Evolutionary conservation across 2,329 filamentous ascomycete species (phyloP).

Genomic region (Xylariales sp.): DNA sequence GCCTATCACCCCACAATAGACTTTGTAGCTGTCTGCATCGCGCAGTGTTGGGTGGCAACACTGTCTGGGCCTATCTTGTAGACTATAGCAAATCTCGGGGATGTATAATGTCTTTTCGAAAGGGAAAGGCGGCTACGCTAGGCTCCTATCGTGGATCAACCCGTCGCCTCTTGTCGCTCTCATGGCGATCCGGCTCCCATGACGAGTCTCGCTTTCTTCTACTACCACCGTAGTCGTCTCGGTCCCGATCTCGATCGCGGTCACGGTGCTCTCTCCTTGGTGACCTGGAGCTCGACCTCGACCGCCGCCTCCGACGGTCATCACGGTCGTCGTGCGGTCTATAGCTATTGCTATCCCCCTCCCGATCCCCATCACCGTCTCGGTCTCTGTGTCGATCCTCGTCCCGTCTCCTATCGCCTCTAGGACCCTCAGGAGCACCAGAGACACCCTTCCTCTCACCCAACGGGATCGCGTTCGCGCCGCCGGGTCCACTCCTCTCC

Average conservation of each 20-base stretch:
- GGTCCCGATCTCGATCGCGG: conserved; percentile 14
- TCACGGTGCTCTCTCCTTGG: conserved; percentile 35
- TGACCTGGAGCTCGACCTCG: conserved; percentile 49
- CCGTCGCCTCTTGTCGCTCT: conserved; percentile 55
- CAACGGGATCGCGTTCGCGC: conserved; percentile 67
- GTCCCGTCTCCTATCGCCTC: conserved; percentile 18
- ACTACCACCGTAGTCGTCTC: conserved; percentile 40
- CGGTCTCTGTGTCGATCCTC: conserved; percentile 19
- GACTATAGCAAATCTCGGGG: too few species aligned
- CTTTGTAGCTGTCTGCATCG: too few species aligned
- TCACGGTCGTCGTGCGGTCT: conserved; percentile 19
- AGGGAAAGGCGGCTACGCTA: too few species aligned
- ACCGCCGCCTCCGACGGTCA: conserved; percentile 29
- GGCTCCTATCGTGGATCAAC: conserved; percentile 39
- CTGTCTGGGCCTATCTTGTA: too few species aligned
- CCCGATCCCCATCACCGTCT: conserved; percentile 35
- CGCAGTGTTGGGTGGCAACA: too few species aligned
- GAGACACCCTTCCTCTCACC: conserved; percentile 52
- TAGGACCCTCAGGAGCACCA: conserved; percentile 33
- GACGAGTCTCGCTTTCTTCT: conserved; percentile 57
- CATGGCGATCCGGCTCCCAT: conserved; percentile 47
- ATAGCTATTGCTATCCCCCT: conserved; percentile 20
- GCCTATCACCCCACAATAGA: too few species aligned
- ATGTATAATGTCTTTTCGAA: too few species aligned
- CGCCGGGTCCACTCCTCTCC: conserved; percentile 43